A percentile compares a stretch with the other conserved stretches of the same genome.
Evolutionary conservation across 106 monocot genomes (phyloP).

Genomic region (Vanilla planifolia): DNA sequence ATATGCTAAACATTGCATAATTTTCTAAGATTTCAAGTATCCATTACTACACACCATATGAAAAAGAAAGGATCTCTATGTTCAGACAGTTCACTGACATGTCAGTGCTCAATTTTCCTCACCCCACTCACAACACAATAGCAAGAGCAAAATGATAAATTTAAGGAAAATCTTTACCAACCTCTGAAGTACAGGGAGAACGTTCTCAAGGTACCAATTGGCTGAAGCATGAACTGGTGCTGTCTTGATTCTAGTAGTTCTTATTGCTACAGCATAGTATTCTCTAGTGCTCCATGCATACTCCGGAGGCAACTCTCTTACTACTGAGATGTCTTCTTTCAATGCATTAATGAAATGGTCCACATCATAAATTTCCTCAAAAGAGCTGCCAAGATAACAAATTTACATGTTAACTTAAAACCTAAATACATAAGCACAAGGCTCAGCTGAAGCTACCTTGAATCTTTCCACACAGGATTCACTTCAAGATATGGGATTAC

Average conservation of each 20-base stretch:
- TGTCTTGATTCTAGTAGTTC: conserved; percentile 79
- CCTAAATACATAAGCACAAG: not conserved
- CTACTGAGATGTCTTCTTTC: conserved; percentile 62
- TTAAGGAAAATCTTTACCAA: conserved; percentile 12
- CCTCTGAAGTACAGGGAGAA: conserved; percentile 70
- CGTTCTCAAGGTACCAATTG: conserved; percentile 80
- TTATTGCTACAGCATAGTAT: conserved; percentile 69
- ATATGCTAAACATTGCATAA: no score
- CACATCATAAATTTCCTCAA: conserved; percentile 73
- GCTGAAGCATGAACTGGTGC: conserved; percentile 81
- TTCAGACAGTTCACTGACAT: no score
- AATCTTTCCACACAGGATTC: conserved; percentile 85
- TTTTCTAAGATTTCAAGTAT: no score
- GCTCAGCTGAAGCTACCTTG: conserved; percentile 33
- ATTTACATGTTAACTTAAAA: not conserved
- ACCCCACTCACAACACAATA: no score
- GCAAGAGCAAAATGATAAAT: no score
- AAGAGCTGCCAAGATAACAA: conserved; percentile 41
- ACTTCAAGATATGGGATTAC: conserved; percentile 82
- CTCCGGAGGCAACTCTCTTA: conserved; percentile 58
- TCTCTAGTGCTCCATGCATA: conserved; percentile 92
- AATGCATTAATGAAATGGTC: conserved; percentile 67
- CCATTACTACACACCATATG: no score
- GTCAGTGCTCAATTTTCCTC: no score
- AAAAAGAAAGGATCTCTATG: no score